Conservation (phyloP, 164 flowering plant species). For the Piper betle region DNA sequence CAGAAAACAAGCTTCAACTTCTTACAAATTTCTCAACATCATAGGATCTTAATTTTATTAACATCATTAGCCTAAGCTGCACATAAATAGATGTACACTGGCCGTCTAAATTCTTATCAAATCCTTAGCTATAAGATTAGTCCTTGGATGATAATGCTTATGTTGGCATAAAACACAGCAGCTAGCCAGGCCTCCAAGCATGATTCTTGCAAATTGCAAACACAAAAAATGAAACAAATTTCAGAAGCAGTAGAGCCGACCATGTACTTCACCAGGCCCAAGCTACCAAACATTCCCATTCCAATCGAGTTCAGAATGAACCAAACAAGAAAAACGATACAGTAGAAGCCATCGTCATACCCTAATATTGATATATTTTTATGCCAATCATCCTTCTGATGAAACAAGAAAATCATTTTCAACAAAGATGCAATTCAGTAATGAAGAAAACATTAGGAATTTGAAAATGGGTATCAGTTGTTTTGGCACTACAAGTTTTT, state of each 20-base stretch:
- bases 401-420: no score
- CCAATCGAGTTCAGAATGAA: not conserved
- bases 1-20: no score
- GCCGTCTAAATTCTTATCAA: no score
- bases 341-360: not conserved
- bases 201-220: not conserved
- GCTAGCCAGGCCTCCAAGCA: not conserved
- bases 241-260: not conserved
- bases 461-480: not conserved
- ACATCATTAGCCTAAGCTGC: not conserved
- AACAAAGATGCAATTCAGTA: not conserved
- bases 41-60: no score
- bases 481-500: not conserved
- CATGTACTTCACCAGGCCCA: not conserved
- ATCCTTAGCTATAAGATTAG: no score
- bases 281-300: not conserved
- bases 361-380: not conserved
- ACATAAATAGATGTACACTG: no score
- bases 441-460: not conserved
- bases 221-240: not conserved
- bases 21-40: no score
- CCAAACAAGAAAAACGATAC: not conserved
- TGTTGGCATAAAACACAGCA: not conserved
- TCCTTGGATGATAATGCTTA: not conserved
- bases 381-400: not conserved